phyloP scores from a whole-genome alignment of 1,139 yeast genomes.

The Scheffersomyces parashehatae region DNA sequence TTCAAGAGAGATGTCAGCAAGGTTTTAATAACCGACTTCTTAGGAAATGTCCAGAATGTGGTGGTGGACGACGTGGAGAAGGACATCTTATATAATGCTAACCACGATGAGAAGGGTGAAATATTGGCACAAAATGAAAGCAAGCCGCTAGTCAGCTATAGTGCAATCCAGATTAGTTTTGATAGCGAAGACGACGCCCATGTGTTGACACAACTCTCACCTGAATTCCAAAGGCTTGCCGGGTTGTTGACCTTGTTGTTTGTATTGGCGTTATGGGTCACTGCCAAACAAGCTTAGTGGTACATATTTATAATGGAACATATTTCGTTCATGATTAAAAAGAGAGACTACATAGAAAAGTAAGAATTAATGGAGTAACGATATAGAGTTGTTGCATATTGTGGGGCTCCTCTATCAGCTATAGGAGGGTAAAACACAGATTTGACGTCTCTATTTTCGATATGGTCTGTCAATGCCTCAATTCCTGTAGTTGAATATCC shows the following conservation, averaged over 20 bases:
- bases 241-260: slow-evolving; percentile 2
- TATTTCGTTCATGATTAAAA: too few relatives aligned
- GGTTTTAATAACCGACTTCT: slow-evolving; percentile 86
- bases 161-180: background rate
- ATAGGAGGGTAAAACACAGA: too few relatives aligned
- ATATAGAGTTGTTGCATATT: too few relatives aligned
- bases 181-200: slow-evolving; percentile 1
- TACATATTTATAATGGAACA: background rate
- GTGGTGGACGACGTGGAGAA: slow-evolving; percentile 61
- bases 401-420: too few relatives aligned
- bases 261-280: slow-evolving; percentile 6
- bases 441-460: too few relatives aligned
- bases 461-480: too few relatives aligned
- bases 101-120: slow-evolving; percentile 24
- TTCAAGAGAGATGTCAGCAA: slow-evolving; percentile 67
- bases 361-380: too few relatives aligned
- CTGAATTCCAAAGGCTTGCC: background rate
- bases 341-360: too few relatives aligned
- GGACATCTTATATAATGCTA: slow-evolving; percentile 38
- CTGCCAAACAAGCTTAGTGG: slow-evolving; percentile 1
- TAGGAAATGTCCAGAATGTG: slow-evolving; percentile 89
- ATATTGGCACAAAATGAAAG: background rate
- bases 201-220: background rate
- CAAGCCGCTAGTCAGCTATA: background rate
- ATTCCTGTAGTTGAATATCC: too few relatives aligned